phyloP scores from a whole-genome alignment of 2,329 filamentous ascomycete genomes.

The Niveomyces coronatus region DNA sequence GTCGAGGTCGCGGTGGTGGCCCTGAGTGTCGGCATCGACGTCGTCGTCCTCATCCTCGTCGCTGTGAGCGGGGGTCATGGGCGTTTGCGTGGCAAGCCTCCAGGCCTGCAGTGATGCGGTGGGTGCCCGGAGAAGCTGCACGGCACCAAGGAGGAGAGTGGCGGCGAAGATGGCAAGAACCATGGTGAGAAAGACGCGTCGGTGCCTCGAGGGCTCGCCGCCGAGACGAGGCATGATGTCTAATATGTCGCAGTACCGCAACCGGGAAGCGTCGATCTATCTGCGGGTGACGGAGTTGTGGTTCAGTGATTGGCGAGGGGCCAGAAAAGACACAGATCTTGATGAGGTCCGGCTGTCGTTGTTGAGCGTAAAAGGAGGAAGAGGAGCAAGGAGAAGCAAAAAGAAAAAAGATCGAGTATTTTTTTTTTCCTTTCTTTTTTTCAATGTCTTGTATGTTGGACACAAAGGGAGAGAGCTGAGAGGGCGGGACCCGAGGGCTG shows the following conservation, averaged over 20 bases:
- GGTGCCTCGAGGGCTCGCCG: neutral
- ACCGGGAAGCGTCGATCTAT: neutral
- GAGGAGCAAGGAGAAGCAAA: too few species aligned
- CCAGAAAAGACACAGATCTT: too few species aligned
- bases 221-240: conserved; percentile 3
- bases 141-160: neutral
- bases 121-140: neutral
- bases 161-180: neutral
- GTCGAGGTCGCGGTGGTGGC: conserved; percentile 18
- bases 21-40: conserved; percentile 16
- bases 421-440: too few species aligned
- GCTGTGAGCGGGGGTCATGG: neutral
- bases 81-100: neutral
- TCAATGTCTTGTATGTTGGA: too few species aligned
- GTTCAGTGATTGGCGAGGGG: too few species aligned
- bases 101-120: neutral
- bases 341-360: too few species aligned
- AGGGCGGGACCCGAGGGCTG: too few species aligned
- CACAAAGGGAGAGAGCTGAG: too few species aligned
- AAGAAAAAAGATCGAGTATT: too few species aligned
- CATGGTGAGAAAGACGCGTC: neutral
- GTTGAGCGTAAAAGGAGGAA: too few species aligned
- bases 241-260: neutral
- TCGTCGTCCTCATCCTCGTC: conserved; percentile 19
- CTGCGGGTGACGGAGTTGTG: too few species aligned